Evolutionary conservation across 2,329 filamentous ascomycete genomes (phyloP).

Genomic region (Cadophora sp.): DNA sequence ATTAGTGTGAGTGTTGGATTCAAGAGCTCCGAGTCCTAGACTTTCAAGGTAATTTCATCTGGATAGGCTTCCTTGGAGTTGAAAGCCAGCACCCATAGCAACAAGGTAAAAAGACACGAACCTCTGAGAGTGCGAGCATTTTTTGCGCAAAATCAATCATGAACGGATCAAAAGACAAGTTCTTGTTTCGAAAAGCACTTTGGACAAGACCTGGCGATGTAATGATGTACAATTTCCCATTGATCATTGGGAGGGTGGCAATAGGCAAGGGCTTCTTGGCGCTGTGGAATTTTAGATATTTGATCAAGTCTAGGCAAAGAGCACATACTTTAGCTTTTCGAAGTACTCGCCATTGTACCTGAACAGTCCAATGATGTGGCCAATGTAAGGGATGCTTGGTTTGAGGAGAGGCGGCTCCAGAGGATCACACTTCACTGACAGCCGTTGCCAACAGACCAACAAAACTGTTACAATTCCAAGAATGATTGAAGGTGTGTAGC

Average conservation of each 20-base stretch:
- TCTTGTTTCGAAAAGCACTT: conserved; percentile 49
- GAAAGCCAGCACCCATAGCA: neutral
- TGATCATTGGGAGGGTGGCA: conserved; percentile 54
- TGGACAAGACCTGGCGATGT: conserved; percentile 50
- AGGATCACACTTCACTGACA: conserved; percentile 38
- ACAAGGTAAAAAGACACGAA: neutral
- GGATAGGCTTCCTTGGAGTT: neutral
- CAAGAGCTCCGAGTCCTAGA: no score
- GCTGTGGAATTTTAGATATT: conserved; percentile 26
- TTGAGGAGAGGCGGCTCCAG: conserved; percentile 53
- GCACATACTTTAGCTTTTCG: conserved; percentile 46
- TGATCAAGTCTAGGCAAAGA: neutral
- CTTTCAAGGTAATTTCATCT: neutral
- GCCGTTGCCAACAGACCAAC: conserved; percentile 28
- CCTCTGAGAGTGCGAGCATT: conserved; percentile 47
- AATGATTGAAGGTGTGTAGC: conserved; percentile 32
- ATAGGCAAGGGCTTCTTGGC: conserved; percentile 44
- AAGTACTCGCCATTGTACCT: conserved; percentile 46
- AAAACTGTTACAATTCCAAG: conserved; percentile 24
- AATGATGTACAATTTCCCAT: conserved; percentile 53
- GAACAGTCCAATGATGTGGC: conserved; percentile 53
- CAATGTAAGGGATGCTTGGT: conserved; percentile 52
- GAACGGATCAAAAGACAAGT: conserved; percentile 53
- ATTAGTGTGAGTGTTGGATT: neutral
- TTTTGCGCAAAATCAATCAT: conserved; percentile 48